These are phyloP conservation scores for Pichia sp. DNA, from an alignment of 1,139 yeast species.

Conservation along the genomic window DNA sequence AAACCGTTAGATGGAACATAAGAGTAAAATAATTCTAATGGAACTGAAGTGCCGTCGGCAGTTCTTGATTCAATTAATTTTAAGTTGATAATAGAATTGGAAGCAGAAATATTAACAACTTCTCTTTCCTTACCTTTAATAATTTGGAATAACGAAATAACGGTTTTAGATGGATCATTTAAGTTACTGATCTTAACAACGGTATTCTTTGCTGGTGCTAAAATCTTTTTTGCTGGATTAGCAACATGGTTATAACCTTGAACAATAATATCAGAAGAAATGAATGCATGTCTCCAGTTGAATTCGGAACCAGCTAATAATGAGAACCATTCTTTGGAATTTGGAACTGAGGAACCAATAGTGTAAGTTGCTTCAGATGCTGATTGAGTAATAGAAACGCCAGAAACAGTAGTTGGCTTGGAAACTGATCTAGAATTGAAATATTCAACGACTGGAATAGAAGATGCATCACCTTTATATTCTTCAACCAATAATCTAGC, in stretches of 20 bases:
- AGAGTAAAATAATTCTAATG: conserved; percentile 69
- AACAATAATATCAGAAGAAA: conserved; percentile 72
- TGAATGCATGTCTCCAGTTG: conserved; percentile 90
- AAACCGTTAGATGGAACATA: conserved; percentile 84
- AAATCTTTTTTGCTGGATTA: conserved; percentile 74
- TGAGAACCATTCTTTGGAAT: conserved; percentile 62
- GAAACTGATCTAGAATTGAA: conserved; percentile 46
- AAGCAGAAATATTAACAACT: conserved; percentile 56
- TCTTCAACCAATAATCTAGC: conserved; percentile 58
- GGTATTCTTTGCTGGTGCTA: conserved; percentile 65
- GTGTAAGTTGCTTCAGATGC: conserved; percentile 35
- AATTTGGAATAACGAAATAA: conserved; percentile 60
- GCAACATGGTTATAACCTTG: conserved; percentile 76
- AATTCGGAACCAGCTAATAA: conserved; percentile 72
- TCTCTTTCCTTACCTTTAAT: conserved; percentile 67
- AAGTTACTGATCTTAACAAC: conserved; percentile 58
- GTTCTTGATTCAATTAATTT: conserved; percentile 86
- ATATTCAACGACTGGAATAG: conserved; percentile 83
- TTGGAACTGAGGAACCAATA: conserved; percentile 43
- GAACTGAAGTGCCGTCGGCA: conserved; percentile 65
- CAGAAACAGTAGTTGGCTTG: conserved; percentile 24
- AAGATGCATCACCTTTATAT: conserved; percentile 62
- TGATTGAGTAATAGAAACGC: conserved; percentile 36
- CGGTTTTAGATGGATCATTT: conserved; percentile 47
- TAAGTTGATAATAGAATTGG: conserved; percentile 52